phyloP scores from a whole-genome alignment of 176 grass and related monocot genomes.

The Triticum aestivum region DNA sequence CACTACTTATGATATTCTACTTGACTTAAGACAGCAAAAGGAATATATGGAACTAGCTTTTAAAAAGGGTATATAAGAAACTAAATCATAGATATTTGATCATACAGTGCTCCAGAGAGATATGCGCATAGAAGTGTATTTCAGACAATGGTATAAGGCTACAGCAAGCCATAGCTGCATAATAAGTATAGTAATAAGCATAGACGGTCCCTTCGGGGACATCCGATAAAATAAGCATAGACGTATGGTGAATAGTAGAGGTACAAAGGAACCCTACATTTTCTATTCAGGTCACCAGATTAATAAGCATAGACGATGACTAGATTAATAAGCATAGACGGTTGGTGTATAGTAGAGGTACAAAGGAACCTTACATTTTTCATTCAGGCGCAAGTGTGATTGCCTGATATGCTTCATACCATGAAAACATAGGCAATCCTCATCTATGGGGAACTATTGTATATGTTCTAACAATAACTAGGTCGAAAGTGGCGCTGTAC shows the following conservation, averaged over 20 bases:
- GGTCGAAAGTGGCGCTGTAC: slow-evolving; percentile 35
- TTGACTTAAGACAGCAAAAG: neutral
- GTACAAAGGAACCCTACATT: neutral
- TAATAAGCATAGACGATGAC: neutral
- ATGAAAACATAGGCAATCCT: neutral
- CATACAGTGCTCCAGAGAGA: neutral
- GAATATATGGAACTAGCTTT: neutral
- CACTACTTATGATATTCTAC: neutral
- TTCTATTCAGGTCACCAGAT: neutral
- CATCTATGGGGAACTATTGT: neutral
- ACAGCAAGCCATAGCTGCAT: neutral
- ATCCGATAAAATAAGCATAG: neutral
- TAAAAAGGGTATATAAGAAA: neutral
- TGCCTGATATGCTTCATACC: neutral
- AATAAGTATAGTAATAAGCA: neutral
- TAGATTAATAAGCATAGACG: neutral
- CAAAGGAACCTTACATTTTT: neutral
- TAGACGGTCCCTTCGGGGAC: neutral
- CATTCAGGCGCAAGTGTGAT: neutral
- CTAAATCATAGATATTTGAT: neutral
- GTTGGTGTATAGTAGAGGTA: neutral
- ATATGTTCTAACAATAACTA: neutral
- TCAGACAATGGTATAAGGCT: neutral
- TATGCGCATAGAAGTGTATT: neutral
- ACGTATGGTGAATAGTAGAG: neutral